Conservation (phyloP, 1,284 basidiomycete genomes). For the Leccinum huronense region DNA sequence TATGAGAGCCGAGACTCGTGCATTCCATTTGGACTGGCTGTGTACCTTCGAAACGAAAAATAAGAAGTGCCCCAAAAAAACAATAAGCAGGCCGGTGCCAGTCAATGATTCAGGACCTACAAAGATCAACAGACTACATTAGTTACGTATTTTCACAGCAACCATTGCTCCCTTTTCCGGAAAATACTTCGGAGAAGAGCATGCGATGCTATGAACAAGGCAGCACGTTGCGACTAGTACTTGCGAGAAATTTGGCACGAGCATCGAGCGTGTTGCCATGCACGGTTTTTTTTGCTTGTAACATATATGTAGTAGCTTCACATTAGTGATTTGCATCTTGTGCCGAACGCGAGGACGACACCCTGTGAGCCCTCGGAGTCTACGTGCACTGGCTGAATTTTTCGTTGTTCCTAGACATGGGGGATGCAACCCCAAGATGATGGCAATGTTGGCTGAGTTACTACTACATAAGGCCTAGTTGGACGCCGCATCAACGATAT, state of each 20-base stretch:
- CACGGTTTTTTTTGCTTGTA: neutral
- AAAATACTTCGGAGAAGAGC: too few species aligned
- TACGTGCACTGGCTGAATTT: neutral
- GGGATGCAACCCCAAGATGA: neutral
- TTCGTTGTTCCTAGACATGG: neutral
- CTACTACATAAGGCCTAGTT: too few species aligned
- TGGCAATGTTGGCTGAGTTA: neutral
- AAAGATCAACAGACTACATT: constrained; percentile 14
- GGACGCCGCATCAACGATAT: too few species aligned
- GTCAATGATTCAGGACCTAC: constrained; percentile 19
- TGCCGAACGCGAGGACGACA: neutral
- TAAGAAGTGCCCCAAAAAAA: constrained; percentile 16
- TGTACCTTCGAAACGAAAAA: constrained; percentile 21
- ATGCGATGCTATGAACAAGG: too few species aligned
- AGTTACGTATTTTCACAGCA: neutral
- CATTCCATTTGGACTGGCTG: constrained; percentile 4
- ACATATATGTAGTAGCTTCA: too few species aligned
- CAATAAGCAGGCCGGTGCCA: constrained; percentile 14
- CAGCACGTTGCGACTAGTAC: too few species aligned
- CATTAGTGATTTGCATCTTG: too few species aligned
- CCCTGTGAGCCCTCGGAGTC: neutral
- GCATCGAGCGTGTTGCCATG: too few species aligned
- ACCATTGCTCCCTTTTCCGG: neutral
- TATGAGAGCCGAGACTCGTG: neutral
- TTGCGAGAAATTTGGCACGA: too few species aligned